Conservation (phyloP, 208 protist genomes). For the Wallacemonas sp. region DNA sequence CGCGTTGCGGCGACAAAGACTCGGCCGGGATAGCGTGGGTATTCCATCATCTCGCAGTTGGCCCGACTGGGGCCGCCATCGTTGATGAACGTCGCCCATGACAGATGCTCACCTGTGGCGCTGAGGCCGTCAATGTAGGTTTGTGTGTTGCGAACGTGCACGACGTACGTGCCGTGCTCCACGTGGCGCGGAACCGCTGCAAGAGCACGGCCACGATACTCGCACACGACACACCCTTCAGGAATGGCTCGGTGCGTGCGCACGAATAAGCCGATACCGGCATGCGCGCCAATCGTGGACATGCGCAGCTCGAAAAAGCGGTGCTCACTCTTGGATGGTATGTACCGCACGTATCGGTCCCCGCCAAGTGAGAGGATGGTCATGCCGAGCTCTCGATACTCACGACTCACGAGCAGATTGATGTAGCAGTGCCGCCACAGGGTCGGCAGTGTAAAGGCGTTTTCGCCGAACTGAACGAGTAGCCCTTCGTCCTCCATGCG, state of each 20-base stretch:
- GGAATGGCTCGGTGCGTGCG: conserved; percentile 56
- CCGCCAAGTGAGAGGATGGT: conserved; percentile 48
- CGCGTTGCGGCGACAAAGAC: conserved; percentile 82
- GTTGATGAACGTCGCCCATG: conserved; percentile 88
- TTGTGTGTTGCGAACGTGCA: conserved; percentile 59
- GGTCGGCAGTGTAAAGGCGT: conserved; percentile 57
- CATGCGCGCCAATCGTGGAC: conserved; percentile 54
- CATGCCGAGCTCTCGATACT: conserved; percentile 87
- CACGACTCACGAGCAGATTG: conserved; percentile 67
- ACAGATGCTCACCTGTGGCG: conserved; percentile 56
- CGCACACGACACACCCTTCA: conserved; percentile 76
- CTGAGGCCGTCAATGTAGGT: conserved; percentile 77
- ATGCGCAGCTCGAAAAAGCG: conserved; percentile 78
- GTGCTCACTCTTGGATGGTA: conserved; percentile 65
- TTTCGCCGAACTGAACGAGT: conserved; percentile 47
- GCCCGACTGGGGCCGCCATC: conserved; percentile 66
- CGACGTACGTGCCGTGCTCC: conserved; percentile 63
- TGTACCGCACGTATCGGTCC: conserved; percentile 54
- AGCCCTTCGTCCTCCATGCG: conserved; percentile 67
- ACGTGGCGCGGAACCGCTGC: conserved; percentile 21
- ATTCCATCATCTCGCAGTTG: conserved; percentile 86
- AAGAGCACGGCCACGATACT: conserved; percentile 71
- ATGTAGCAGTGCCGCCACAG: conserved; percentile 33
- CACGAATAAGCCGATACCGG: conserved; percentile 83
- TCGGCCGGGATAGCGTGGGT: conserved; percentile 62